phyloP scores from a whole-genome alignment of 192 early-diverging fungal genomes.

The Entomortierella parvispora region DNA sequence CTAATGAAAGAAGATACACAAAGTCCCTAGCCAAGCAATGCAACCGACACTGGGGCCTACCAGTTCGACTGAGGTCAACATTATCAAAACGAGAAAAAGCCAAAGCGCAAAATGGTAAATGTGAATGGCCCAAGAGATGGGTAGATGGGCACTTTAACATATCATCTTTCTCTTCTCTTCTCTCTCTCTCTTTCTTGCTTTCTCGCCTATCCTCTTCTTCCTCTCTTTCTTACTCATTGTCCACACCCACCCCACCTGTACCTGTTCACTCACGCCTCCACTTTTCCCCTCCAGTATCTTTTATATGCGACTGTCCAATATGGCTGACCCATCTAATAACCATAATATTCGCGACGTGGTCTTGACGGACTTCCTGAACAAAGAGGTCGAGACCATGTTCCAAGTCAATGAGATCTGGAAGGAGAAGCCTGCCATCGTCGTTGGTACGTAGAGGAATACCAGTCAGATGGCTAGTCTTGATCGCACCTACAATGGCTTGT shows the following conservation, averaged over 20 bases:
- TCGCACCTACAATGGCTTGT: too few relatives aligned
- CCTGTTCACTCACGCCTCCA: not conserved
- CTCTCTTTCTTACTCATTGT: not conserved
- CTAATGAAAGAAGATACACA: too few relatives aligned
- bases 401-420: constrained; percentile 41
- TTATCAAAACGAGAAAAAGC: too few relatives aligned
- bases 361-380: constrained; percentile 43
- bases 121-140: too few relatives aligned
- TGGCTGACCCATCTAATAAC: constrained; percentile 4
- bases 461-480: too few relatives aligned
- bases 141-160: not conserved
- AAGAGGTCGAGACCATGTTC: constrained; percentile 23
- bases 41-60: too few relatives aligned
- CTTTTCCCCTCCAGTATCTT: not conserved
- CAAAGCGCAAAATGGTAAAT: too few relatives aligned
- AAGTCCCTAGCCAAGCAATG: too few relatives aligned
- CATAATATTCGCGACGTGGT: constrained; percentile 41
- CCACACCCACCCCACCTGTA: not conserved
- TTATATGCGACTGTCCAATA: constrained; percentile 8
- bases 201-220: not conserved
- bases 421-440: constrained; percentile 37
- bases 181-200: not conserved
- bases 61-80: too few relatives aligned
- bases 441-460: too few relatives aligned
- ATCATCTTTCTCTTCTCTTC: not conserved